phyloP scores from a whole-genome alignment of 202 grass and related monocot species.

The Zizania palustris region DNA sequence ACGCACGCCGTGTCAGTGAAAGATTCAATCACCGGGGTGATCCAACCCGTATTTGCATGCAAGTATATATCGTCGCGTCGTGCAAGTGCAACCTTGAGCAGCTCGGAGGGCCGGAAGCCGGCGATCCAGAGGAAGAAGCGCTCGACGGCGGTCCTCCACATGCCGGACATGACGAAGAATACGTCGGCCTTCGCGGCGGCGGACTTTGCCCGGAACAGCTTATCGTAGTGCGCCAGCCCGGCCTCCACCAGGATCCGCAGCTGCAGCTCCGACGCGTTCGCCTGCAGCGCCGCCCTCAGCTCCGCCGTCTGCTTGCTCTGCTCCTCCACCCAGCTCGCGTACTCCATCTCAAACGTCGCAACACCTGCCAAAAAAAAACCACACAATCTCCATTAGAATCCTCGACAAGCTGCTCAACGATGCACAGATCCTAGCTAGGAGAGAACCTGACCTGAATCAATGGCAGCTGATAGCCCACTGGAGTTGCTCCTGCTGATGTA shows the following conservation, averaged over 20 bases:
- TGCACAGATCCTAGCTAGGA: not conserved
- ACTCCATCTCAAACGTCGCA: slow-evolving; percentile 66
- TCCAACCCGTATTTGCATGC: not conserved
- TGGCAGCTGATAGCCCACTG: slow-evolving; percentile 37
- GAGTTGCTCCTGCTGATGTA: slow-evolving; percentile 43
- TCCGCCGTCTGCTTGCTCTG: slow-evolving; percentile 51
- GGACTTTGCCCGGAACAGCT: slow-evolving; percentile 55
- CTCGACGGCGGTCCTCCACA: slow-evolving; percentile 65
- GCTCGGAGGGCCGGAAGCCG: slow-evolving; percentile 90
- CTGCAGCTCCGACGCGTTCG: slow-evolving; percentile 38
- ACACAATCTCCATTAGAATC: not conserved
- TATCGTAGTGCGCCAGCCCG: slow-evolving; percentile 61
- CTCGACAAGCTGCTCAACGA: not conserved
- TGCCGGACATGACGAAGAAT: slow-evolving; percentile 80
- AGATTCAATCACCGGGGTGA: not conserved
- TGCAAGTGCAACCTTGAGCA: slow-evolving; percentile 55
- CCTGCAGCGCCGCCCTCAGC: slow-evolving; percentile 57
- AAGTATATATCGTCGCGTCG: not conserved
- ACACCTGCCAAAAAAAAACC: slow-evolving; percentile 20
- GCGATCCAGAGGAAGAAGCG: slow-evolving; percentile 87
- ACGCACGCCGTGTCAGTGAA: too few relatives aligned
- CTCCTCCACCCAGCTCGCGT: slow-evolving; percentile 71
- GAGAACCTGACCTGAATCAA: slow-evolving; percentile 54
- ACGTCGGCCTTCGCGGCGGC: slow-evolving; percentile 59
- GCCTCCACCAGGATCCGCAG: slow-evolving; percentile 57